phyloP scores from a whole-genome alignment of 2,329 filamentous ascomycete genomes.

The Metarhizium brunneum region DNA sequence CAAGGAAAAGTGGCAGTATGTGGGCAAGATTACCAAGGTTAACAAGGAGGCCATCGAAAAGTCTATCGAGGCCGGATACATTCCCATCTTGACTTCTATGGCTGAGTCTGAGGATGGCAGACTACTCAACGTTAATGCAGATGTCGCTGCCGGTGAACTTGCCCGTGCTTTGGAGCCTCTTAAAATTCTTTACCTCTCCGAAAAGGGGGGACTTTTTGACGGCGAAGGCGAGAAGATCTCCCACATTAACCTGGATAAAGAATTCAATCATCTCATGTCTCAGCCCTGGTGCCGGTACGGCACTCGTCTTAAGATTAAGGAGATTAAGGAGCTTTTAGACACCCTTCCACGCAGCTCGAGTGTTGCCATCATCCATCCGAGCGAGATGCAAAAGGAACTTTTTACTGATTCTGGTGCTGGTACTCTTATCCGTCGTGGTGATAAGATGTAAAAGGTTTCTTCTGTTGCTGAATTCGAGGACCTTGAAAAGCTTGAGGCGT shows the following conservation, averaged over 20 bases:
- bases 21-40: constrained; percentile 90
- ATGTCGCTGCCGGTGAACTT: constrained; percentile 89
- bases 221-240: constrained; percentile 93
- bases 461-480: constrained; percentile 74
- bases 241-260: constrained; percentile 92
- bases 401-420: constrained; percentile 95
- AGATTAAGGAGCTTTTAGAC: constrained; percentile 89
- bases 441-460: constrained; percentile 71
- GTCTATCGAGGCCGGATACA: constrained; percentile 87
- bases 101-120: constrained; percentile 87
- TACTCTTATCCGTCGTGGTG: constrained; percentile 83
- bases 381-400: constrained; percentile 89
- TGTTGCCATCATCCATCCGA: constrained; percentile 95
- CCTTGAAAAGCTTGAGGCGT: constrained; percentile 66
- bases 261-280: constrained; percentile 73
- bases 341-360: constrained; percentile 84
- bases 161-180: constrained; percentile 81
- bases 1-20: constrained; percentile 91
- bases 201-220: constrained; percentile 94
- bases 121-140: constrained; percentile 94
- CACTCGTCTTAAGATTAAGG: constrained; percentile 91
- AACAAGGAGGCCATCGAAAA: constrained; percentile 86
- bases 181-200: constrained; percentile 97
- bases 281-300: constrained; percentile 94
- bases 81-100: constrained; percentile 93